Conservation (phyloP, 129 eudicot genomes). For the Helichrysum umbraculigerum region DNA sequence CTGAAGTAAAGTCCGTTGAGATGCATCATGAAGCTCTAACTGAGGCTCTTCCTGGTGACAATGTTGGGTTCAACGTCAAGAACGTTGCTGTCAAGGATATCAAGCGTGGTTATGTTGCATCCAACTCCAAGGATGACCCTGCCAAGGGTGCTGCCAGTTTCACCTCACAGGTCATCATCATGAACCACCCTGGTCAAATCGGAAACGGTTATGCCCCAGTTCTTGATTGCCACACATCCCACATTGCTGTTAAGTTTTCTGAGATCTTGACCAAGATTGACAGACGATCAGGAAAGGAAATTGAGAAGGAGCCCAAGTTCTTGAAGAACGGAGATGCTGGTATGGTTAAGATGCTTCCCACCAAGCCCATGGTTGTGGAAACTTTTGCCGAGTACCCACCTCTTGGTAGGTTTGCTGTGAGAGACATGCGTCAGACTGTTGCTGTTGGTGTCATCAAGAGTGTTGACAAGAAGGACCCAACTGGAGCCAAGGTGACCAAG, state of each 20-base stretch:
- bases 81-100: slow-evolving; percentile 8
- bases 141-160: slow-evolving; percentile 14
- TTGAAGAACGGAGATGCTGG: slow-evolving; percentile 24
- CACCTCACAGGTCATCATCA: slow-evolving; percentile 14
- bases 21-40: slow-evolving; percentile 20
- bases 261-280: slow-evolving; percentile 23
- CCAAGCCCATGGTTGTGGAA: slow-evolving; percentile 24
- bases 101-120: slow-evolving; percentile 10
- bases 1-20: slow-evolving; percentile 16
- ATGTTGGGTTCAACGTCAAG: slow-evolving; percentile 18
- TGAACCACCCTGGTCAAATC: slow-evolving; percentile 18
- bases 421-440: slow-evolving; percentile 20
- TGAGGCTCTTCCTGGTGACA: slow-evolving; percentile 20
- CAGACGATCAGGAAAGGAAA: slow-evolving; percentile 17
- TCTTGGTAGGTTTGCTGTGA: slow-evolving; percentile 19
- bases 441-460: slow-evolving; percentile 14
- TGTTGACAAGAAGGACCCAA: slow-evolving; percentile 21
- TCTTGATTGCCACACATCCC: slow-evolving; percentile 13
- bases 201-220: slow-evolving; percentile 24
- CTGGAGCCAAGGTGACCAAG: slow-evolving; percentile 21
- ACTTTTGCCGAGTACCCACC: slow-evolving; percentile 24
- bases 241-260: slow-evolving; percentile 18
- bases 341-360: slow-evolving; percentile 29
- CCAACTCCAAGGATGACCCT: slow-evolving; percentile 15
- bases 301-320: slow-evolving; percentile 23